Conservation (phyloP, 2,329 filamentous ascomycete species). For the Zelopaecilomyces penicillatus region DNA sequence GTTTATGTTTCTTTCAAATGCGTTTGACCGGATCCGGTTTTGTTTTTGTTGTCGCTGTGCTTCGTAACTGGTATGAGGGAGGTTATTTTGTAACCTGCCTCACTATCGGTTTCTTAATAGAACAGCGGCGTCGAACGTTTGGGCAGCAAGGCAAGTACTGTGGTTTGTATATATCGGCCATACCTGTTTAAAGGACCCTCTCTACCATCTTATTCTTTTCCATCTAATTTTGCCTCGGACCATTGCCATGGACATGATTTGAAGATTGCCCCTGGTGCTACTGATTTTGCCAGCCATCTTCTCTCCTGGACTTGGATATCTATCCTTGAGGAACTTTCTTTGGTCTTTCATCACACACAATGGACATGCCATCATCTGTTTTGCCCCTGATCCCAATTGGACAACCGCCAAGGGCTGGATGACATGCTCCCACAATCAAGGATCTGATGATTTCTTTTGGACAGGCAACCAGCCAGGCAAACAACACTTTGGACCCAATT, state of each 20-base stretch:
- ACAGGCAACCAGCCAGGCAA: no score
- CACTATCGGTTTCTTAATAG: conserved; percentile 16
- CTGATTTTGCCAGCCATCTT: no score
- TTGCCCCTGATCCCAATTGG: no score
- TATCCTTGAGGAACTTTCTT: no score
- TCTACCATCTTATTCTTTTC: background rate
- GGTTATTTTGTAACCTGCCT: conserved; percentile 12
- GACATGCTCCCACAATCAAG: no score
- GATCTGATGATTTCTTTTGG: no score
- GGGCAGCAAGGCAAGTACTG: conserved; percentile 47
- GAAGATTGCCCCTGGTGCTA: background rate
- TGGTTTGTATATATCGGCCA: conserved; percentile 46
- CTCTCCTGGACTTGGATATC: no score
- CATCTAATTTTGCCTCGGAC: background rate
- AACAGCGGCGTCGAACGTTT: conserved; percentile 28
- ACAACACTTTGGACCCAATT: no score
- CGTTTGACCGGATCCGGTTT: conserved; percentile 21
- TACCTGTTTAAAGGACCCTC: conserved; percentile 8
- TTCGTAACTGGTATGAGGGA: conserved; percentile 7
- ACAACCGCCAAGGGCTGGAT: no score
- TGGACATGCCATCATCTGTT: no score
- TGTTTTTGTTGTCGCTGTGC: conserved; percentile 11
- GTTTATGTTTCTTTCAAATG: conserved; percentile 15
- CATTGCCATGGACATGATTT: background rate
- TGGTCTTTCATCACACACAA: no score